Evolutionary conservation across 768 basidiomycete genomes (phyloP).

Genomic region (Leccinum rimulosum): DNA sequence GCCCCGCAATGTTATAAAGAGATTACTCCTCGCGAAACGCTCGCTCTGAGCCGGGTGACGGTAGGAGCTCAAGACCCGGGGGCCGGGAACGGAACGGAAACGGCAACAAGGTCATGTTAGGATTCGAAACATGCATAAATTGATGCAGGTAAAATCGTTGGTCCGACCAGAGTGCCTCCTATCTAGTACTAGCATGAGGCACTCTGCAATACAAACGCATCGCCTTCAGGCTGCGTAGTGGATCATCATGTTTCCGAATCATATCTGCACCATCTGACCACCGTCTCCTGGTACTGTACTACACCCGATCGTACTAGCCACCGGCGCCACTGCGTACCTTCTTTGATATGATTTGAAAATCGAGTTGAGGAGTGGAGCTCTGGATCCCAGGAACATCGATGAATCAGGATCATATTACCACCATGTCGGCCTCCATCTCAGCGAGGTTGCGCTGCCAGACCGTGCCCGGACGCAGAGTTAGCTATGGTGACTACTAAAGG

Average conservation of each 20-base stretch:
- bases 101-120: too few species aligned
- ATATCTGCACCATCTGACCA: neutral
- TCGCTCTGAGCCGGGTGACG: neutral
- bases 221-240: neutral
- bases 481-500: neutral
- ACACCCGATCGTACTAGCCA: neutral
- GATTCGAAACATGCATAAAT: neutral
- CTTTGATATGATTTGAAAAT: neutral
- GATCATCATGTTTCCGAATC: neutral
- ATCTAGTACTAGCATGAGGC: neutral
- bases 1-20: neutral
- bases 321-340: neutral
- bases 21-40: neutral
- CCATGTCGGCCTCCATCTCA: neutral
- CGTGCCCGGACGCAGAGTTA: neutral
- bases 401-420: neutral
- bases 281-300: neutral
- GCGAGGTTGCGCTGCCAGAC: neutral
- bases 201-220: neutral
- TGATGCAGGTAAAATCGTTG: neutral
- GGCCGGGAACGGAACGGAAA: neutral
- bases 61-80: neutral
- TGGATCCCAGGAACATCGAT: neutral
- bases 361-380: neutral
- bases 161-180: neutral